Percentiles rank a stretch among this genome's conserved stretches.
Evolutionary conservation across 176 grass and related monocot genomes (phyloP).

Genomic region (Cenchrus fungigraminus): DNA sequence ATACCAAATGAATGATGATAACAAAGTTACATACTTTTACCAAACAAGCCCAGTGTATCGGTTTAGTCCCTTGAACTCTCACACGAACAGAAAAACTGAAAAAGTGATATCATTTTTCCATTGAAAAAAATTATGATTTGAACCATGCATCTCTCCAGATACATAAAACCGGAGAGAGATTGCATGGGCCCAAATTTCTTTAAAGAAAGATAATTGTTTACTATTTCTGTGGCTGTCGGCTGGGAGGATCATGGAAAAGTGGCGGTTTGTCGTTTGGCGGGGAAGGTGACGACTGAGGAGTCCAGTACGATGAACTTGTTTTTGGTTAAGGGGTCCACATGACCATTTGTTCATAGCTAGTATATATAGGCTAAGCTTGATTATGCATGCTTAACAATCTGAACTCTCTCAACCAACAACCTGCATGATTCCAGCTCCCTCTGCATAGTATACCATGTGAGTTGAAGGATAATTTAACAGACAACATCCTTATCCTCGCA

Average conservation of each 20-base stretch:
- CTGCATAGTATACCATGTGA: background rate
- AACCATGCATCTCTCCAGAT: background rate
- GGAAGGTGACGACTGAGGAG: slow-evolving; percentile 24
- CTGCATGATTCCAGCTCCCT: background rate
- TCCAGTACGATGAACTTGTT: background rate
- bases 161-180: too few species aligned
- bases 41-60: too few species aligned
- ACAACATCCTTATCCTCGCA: background rate
- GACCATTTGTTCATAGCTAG: background rate
- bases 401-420: background rate
- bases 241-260: slow-evolving; percentile 50
- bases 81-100: too few species aligned
- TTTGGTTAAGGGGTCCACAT: slow-evolving; percentile 16
- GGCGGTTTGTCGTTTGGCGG: slow-evolving; percentile 44
- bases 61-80: too few species aligned
- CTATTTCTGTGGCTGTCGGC: background rate
- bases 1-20: background rate
- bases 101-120: too few species aligned
- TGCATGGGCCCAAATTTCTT: background rate
- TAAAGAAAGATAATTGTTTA: background rate
- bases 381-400: slow-evolving; percentile 23
- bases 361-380: background rate
- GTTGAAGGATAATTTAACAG: background rate
- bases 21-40: too few species aligned
- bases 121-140: too few species aligned